Conservation (phyloP, 768 basidiomycete species). For the Leccinum pellstonianum region DNA sequence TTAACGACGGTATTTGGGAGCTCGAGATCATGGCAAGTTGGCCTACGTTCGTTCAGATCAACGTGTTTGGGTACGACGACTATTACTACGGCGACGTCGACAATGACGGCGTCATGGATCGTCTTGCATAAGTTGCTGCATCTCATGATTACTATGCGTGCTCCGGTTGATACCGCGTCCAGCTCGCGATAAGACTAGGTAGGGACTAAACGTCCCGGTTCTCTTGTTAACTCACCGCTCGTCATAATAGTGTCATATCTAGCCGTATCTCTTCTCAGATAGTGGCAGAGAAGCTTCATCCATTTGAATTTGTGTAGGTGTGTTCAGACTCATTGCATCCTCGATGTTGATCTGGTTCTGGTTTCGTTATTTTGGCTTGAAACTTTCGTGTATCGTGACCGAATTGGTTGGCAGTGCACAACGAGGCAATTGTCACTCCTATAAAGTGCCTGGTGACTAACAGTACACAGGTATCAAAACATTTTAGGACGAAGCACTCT, state of each 20-base stretch:
- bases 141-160: slow-evolving; percentile 1
- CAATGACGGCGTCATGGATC: slow-evolving; percentile 83
- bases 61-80: slow-evolving; percentile 84
- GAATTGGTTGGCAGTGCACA: slow-evolving; percentile 23
- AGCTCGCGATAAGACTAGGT: slow-evolving; percentile 20
- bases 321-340: slow-evolving; percentile 27
- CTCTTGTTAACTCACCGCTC: not conserved
- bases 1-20: too few relatives aligned
- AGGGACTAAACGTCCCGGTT: not conserved
- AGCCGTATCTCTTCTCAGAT: slow-evolving; percentile 21
- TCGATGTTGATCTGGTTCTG: slow-evolving; percentile 21
- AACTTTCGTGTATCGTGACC: slow-evolving; percentile 21
- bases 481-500: slow-evolving; percentile 17
- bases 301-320: slow-evolving; percentile 27
- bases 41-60: too few relatives aligned
- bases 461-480: slow-evolving; percentile 12
- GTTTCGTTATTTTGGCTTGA: slow-evolving; percentile 5
- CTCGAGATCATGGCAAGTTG: too few relatives aligned
- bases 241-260: slow-evolving; percentile 10
- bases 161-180: slow-evolving; percentile 6
- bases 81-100: slow-evolving; percentile 93
- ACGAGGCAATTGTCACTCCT: slow-evolving; percentile 22
- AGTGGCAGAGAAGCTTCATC: slow-evolving; percentile 22
- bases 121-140: slow-evolving; percentile 61
- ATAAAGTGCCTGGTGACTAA: slow-evolving; percentile 20